Base-by-base conservation (phyloP, 192 early-diverging fungal species). In the Gonapodya prolifera region DNA sequence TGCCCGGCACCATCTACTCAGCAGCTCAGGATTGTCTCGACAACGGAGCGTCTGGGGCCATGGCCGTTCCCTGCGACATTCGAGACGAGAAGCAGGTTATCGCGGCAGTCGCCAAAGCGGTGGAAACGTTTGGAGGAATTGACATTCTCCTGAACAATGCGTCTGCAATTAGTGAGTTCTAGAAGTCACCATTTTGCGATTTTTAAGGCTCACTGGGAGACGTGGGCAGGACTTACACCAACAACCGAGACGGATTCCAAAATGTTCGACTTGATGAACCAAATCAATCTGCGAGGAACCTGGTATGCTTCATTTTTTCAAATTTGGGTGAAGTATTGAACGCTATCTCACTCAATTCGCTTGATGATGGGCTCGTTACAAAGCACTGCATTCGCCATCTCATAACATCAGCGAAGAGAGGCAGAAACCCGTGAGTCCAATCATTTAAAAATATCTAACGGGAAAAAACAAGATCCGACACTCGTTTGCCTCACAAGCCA, bases 231-330 rank as follows among this genome's bases (percentile, higher is more conserved):
- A n/a, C n/a, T n/a, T n/a, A n/a, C n/a, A n/a, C n/a, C n/a, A n/a
- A n/a, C n/a, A n/a, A n/a, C n/a, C n/a, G n/a, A n/a, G n/a, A n/a
- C n/a, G n/a, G n/a, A n/a, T n/a, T n/a, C n/a, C 45, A 69, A 69
- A n/a, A n/a, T 16, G n/a, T 69, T 69, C n/a, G 45, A 80, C 75
- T 91, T 91, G 82, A 87, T 85, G 82, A 91, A 91, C 77, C 90
- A 92, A 78, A 79, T 93, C 80, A 93, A 91, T 91, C 89, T 86
- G 94, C 85, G 93, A n/a, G n/a, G n/a, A n/a, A n/a, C n/a, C n/a
- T n/a, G n/a, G n/a, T n/a, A n/a, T n/a, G n/a, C n/a, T n/a, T n/a
- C n/a, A n/a, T n/a, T n/a, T n/a, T n/a, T n/a, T n/a, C 94, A 78
- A 90, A n/a, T 8, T 69, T n/a, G 8, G 13, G 13, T 69, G 13